These are phyloP conservation scores for Neurospora sp. DNA, from an alignment of 495 filamentous ascomycete species.

Conservation along the genomic window DNA sequence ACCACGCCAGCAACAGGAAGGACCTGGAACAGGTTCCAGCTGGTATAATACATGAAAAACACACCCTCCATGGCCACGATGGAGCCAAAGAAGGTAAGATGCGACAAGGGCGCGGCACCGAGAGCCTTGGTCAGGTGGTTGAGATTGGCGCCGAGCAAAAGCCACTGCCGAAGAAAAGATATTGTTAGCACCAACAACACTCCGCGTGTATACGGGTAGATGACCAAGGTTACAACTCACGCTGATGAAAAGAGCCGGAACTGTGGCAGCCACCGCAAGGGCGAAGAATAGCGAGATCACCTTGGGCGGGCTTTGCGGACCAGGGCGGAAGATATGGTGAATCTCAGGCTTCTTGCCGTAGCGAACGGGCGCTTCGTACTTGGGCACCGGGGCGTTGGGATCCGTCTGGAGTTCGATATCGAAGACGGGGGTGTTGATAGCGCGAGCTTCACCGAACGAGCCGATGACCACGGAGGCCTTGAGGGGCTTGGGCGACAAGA, in stretches of 20 bases:
- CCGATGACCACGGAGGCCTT: conserved; percentile 71
- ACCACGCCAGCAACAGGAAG: conserved; percentile 63
- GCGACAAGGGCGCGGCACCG: conserved; percentile 61
- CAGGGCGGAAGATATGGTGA: conserved; percentile 79
- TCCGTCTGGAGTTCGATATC: conserved; percentile 46
- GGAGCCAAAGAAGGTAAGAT: conserved; percentile 72
- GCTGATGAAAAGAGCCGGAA: conserved; percentile 59
- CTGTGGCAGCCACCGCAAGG: conserved; percentile 54
- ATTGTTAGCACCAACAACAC: conserved; percentile 2
- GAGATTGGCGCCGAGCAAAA: conserved; percentile 73
- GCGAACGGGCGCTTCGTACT: conserved; percentile 55
- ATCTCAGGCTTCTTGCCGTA: conserved; percentile 80
- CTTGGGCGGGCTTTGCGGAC: conserved; percentile 72
- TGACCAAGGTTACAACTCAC: conserved; percentile 39
- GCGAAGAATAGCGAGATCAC: conserved; percentile 73
- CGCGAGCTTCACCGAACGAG: conserved; percentile 69
- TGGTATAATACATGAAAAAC: conserved; percentile 91
- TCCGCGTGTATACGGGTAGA: background rate
- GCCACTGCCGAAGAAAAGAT: conserved; percentile 45
- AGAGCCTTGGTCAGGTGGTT: conserved; percentile 68
- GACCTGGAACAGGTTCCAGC: conserved; percentile 87
- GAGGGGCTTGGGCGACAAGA: conserved; percentile 54
- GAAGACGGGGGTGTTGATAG: conserved; percentile 61
- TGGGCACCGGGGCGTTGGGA: conserved; percentile 47
- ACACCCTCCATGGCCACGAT: conserved; percentile 79